A percentile compares a stretch with the other conserved stretches of the same genome.
These are phyloP conservation scores for Dioscorea cayenensis DNA, from an alignment of 116 monocot species.

Conservation along the genomic window DNA sequence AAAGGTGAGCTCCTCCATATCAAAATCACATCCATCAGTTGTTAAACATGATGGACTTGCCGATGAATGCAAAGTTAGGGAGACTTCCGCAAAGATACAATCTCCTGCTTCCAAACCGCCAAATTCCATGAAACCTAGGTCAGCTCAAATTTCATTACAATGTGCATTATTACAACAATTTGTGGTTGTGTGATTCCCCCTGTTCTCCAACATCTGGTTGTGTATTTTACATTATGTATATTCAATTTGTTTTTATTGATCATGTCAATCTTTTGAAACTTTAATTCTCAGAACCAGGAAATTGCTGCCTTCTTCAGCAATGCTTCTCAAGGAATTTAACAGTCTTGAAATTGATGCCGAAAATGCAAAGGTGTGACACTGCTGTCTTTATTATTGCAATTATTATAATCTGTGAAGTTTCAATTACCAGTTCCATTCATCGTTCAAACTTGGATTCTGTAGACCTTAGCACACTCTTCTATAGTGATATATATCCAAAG, in stretches of 20 bases:
- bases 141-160: background rate
- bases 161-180: background rate
- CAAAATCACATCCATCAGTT: background rate
- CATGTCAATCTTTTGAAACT: background rate
- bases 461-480: too few relatives aligned
- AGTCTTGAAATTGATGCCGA: constrained; percentile 37
- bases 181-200: background rate
- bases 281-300: constrained; percentile 23
- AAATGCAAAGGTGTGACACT: constrained; percentile 24
- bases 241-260: background rate
- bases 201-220: background rate
- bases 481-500: background rate
- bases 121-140: constrained; percentile 21
- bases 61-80: constrained; percentile 4
- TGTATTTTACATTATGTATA: background rate
- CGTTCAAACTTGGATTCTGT: too few relatives aligned
- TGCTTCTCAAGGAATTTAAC: constrained; percentile 53
- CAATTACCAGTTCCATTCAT: too few relatives aligned
- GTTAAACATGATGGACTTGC: background rate
- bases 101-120: constrained; percentile 6
- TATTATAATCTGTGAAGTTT: background rate
- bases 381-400: background rate
- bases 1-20: background rate
- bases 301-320: constrained; percentile 46
- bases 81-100: constrained; percentile 1